Percentiles rank a stretch among this genome's conserved stretches.
phyloP scores from a whole-genome alignment of 176 grass and related monocot genomes.

The Carex parvula region DNA sequence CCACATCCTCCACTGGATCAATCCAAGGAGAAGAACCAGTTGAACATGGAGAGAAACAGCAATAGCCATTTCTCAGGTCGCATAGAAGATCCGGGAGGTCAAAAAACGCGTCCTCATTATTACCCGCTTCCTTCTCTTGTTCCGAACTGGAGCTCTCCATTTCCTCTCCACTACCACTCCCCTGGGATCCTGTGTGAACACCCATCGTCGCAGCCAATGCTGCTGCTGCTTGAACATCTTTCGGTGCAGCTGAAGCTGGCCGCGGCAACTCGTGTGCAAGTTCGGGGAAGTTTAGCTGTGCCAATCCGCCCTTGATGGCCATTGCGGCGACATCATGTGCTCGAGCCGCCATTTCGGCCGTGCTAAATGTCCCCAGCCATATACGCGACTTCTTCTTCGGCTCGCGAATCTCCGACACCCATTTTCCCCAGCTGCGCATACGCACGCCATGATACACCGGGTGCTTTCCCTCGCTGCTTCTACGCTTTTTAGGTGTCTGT shows the following conservation, averaged over 20 bases:
- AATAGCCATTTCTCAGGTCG: conserved; percentile 62
- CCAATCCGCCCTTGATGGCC: conserved; percentile 61
- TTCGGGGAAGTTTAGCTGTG: conserved; percentile 78
- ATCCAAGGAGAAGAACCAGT: conserved; percentile 35
- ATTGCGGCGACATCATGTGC: conserved; percentile 79
- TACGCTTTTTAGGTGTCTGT: conserved; percentile 45
- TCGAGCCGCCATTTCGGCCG: conserved; percentile 69
- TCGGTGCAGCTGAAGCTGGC: conserved; percentile 55
- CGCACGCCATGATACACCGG: conserved; percentile 78
- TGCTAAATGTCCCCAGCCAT: conserved; percentile 82
- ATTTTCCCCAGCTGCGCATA: conserved; percentile 75
- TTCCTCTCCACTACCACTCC: conserved; percentile 39
- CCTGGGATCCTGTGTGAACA: background rate
- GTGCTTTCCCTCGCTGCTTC: conserved; percentile 66
- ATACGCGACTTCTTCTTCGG: conserved; percentile 86
- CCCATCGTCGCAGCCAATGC: conserved; percentile 47
- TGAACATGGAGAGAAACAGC: conserved; percentile 31
- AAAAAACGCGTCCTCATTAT: conserved; percentile 56
- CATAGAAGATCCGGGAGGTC: conserved; percentile 83
- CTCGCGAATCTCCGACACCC: conserved; percentile 91
- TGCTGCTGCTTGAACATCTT: conserved; percentile 74
- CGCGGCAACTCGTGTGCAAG: conserved; percentile 50
- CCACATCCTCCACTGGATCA: conserved; percentile 36
- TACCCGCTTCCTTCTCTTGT: background rate
- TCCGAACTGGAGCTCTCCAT: conserved; percentile 54